Percentiles rank a stretch among this genome's conserved stretches.
Conservation (phyloP, 768 basidiomycete genomes). For the Agrocybe pediades region DNA sequence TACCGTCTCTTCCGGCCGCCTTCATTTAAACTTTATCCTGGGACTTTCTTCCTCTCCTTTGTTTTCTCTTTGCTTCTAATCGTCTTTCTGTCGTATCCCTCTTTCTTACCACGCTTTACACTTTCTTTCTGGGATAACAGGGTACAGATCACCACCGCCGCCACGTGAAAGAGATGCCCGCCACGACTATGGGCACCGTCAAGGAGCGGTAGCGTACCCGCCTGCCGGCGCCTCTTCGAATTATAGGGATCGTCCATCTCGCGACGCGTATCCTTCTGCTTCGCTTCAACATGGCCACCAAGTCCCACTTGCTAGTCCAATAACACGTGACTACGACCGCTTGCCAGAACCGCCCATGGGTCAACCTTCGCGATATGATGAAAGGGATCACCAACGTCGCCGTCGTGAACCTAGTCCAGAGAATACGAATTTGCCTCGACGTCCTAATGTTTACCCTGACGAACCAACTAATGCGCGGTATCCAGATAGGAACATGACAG, state of each 20-base stretch:
- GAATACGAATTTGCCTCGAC: not conserved
- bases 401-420: slow-evolving; percentile 13
- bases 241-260: slow-evolving; percentile 19
- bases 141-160: slow-evolving; percentile 45
- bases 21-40: slow-evolving; percentile 20
- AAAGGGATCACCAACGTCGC: slow-evolving; percentile 14
- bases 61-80: slow-evolving; percentile 34
- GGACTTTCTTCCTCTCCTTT: slow-evolving; percentile 43
- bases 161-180: slow-evolving; percentile 27
- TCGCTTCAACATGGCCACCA: slow-evolving; percentile 4
- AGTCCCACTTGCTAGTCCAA: slow-evolving; percentile 1
- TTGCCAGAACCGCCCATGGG: not conserved
- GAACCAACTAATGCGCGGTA: not conserved
- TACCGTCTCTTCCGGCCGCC: slow-evolving; percentile 29
- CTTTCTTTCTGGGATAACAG: slow-evolving; percentile 43
- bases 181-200: slow-evolving; percentile 24
- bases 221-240: slow-evolving; percentile 7
- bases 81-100: slow-evolving; percentile 34
- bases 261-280: slow-evolving; percentile 11
- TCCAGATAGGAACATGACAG: slow-evolving; percentile 3
- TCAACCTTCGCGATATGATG: slow-evolving; percentile 2
- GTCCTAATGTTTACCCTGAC: slow-evolving; percentile 8
- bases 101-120: slow-evolving; percentile 37
- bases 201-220: slow-evolving; percentile 8
- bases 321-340: not conserved